Evolutionary conservation across 2,329 filamentous ascomycete genomes (phyloP).

Genomic region (Ascochyta koolunga): DNA sequence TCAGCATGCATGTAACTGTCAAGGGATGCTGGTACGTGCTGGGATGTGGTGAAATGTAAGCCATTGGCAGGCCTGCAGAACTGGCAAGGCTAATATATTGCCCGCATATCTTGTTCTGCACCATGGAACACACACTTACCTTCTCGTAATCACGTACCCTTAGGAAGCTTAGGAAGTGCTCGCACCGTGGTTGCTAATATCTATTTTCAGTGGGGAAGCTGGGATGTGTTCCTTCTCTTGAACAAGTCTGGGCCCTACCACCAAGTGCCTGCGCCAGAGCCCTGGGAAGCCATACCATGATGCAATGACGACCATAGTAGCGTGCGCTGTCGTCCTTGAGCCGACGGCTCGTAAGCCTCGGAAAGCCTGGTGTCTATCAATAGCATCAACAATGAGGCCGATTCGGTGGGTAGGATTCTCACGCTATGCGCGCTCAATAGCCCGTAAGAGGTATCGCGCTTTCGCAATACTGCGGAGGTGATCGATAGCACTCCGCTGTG

Average conservation of each 20-base stretch:
- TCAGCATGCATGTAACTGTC: conserved; percentile 18
- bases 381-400: conserved; percentile 7
- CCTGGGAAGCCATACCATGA: conserved; percentile 12
- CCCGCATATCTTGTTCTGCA: conserved; percentile 1
- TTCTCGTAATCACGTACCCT: background rate
- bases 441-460: background rate
- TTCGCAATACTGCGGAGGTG: background rate
- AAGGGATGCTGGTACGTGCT: conserved; percentile 17
- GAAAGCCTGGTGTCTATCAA: conserved; percentile 20
- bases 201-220: conserved; percentile 11
- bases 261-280: conserved; percentile 7
- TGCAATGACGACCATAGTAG: conserved; percentile 16
- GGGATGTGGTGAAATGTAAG: conserved; percentile 25
- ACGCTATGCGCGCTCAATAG: conserved; percentile 9
- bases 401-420: conserved; percentile 1
- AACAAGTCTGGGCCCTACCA: conserved; percentile 4
- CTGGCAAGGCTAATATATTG: conserved; percentile 7
- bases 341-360: conserved; percentile 12
- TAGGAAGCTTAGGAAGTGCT: background rate
- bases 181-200: conserved; percentile 10
- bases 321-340: conserved; percentile 15
- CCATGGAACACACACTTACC: background rate
- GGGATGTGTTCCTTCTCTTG: conserved; percentile 4
- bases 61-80: background rate
- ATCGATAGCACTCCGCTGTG: conserved; percentile 1